These are phyloP conservation scores for Calocera viscosa DNA, from an alignment of 768 basidiomycete genomes.

Conservation along the genomic window DNA sequence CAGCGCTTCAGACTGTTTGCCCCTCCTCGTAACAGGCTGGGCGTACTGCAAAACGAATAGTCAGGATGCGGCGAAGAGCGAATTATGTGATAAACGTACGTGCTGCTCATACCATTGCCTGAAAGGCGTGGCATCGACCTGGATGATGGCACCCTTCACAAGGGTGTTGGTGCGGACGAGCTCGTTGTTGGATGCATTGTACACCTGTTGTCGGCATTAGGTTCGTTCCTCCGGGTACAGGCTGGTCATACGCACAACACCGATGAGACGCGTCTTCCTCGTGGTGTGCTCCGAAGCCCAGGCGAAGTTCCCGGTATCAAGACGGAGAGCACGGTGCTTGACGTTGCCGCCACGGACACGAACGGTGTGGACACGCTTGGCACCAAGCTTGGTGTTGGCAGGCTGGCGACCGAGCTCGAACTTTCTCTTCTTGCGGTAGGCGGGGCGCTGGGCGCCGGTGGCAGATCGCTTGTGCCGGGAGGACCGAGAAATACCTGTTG, in stretches of 20 bases:
- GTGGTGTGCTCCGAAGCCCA: conserved; percentile 95
- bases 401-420: conserved; percentile 99
- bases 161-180: conserved; percentile 99
- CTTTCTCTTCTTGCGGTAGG: conserved; percentile 99
- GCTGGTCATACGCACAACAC: conserved; percentile 56
- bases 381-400: conserved; percentile 91
- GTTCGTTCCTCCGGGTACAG: not conserved
- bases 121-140: conserved; percentile 97
- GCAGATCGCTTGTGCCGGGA: conserved; percentile 95
- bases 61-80: conserved; percentile 1
- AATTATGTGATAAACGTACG: conserved; percentile 41
- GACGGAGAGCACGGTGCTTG: conserved; percentile 92
- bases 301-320: conserved; percentile 95
- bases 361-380: conserved; percentile 90
- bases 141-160: conserved; percentile 92
- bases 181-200: conserved; percentile 99
- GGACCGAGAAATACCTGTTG: conserved; percentile 85
- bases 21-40: conserved; percentile 81
- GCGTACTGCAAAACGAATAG: conserved; percentile 55
- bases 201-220: conserved; percentile 44
- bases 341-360: conserved; percentile 90
- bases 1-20: conserved; percentile 36
- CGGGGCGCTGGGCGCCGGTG: conserved; percentile 81
- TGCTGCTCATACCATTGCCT: conserved; percentile 99
- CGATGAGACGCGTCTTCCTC: conserved; percentile 88